phyloP scores from a whole-genome alignment of 2,329 filamentous ascomycete genomes.

The Penicillium vulpinum region DNA sequence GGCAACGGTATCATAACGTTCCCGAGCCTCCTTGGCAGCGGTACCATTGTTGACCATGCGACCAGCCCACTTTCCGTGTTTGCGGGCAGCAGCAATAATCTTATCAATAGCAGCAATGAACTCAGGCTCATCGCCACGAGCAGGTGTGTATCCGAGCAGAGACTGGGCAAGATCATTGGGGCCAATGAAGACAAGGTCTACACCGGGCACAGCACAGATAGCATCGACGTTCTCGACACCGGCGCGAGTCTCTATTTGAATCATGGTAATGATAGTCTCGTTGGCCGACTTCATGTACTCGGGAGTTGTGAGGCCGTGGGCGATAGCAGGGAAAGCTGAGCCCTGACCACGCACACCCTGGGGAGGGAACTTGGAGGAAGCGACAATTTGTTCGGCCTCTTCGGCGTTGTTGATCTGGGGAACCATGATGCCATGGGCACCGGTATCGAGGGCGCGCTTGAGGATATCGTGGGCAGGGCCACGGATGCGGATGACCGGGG shows the following conservation, averaged over 20 bases:
- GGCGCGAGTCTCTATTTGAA: conserved; percentile 43
- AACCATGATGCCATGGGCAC: conserved; percentile 48
- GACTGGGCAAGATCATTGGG: conserved; percentile 41
- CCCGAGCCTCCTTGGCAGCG: conserved; percentile 41
- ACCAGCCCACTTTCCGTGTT: conserved; percentile 66
- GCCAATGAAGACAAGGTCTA: conserved; percentile 42
- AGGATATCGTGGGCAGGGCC: conserved; percentile 24
- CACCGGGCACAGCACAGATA: conserved; percentile 41
- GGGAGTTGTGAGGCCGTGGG: conserved; percentile 34
- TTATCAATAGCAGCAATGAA: conserved; percentile 61
- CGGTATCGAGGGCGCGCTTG: conserved; percentile 28
- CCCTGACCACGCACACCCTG: conserved; percentile 32
- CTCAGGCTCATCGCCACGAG: conserved; percentile 55
- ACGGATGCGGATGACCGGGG: conserved; percentile 26
- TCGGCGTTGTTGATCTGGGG: conserved; percentile 52
- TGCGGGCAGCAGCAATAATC: conserved; percentile 58
- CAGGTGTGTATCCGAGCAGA: conserved; percentile 61
- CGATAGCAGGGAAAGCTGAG: conserved; percentile 30
- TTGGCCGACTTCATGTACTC: conserved; percentile 40
- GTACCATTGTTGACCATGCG: conserved; percentile 51
- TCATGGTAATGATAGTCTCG: conserved; percentile 33
- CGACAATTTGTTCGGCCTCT: conserved; percentile 33
- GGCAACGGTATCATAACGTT: conserved; percentile 48
- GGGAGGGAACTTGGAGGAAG: conserved; percentile 32
- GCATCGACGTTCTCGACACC: conserved; percentile 44